A percentile compares a stretch with the other conserved stretches of the same genome.
Evolutionary conservation across 495 filamentous ascomycete genomes (phyloP).

Genomic region (Penicillium dipodomyicola): DNA sequence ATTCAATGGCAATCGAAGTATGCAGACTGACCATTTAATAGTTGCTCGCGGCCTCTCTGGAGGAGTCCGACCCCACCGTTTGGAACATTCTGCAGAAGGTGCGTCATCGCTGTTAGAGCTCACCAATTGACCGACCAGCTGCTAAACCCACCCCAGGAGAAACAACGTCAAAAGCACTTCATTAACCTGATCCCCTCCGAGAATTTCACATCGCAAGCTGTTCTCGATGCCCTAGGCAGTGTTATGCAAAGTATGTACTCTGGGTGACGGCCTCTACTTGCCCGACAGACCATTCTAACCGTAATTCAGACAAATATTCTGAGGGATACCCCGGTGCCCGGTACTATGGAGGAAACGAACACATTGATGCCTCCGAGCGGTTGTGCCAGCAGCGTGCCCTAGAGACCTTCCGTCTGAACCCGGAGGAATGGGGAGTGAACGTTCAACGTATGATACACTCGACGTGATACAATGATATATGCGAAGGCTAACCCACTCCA

Average conservation of each 20-base stretch:
- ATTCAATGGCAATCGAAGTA: conserved; percentile 8
- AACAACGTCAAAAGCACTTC: conserved; percentile 91
- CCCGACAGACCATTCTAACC: conserved; percentile 12
- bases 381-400: conserved; percentile 88
- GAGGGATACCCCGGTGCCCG: conserved; percentile 95
- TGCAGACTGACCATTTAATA: conserved; percentile 32
- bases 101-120: conserved; percentile 23
- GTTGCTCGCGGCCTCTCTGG: conserved; percentile 75
- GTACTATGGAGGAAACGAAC: conserved; percentile 97
- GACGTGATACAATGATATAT: not conserved
- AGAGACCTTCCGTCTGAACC: conserved; percentile 76
- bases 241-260: conserved; percentile 86
- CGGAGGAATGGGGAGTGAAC: conserved; percentile 95
- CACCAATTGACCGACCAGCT: not conserved
- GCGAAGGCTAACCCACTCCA: conserved; percentile 37
- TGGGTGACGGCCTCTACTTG: conserved; percentile 10
- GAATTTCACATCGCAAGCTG: conserved; percentile 97
- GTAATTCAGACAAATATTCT: conserved; percentile 86
- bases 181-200: conserved; percentile 98
- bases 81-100: conserved; percentile 90
- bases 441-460: conserved; percentile 71
- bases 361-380: conserved; percentile 86
- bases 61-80: conserved; percentile 83
- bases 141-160: conserved; percentile 63
- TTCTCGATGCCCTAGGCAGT: conserved; percentile 93